Conservation (phyloP, 2,329 filamentous ascomycete species). For the Didymella sp. region DNA sequence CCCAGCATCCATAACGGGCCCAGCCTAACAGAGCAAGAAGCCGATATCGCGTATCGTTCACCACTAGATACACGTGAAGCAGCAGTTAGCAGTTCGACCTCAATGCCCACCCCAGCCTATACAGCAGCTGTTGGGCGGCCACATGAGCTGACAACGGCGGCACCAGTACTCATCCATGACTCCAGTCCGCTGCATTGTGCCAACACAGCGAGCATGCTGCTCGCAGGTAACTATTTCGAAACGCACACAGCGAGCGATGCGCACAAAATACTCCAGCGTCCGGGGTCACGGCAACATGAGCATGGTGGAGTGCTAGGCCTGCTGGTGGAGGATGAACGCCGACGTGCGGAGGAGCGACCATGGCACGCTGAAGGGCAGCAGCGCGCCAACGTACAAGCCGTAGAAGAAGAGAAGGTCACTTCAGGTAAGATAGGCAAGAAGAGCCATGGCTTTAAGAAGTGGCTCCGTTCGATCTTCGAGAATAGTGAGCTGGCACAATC, state of each 20-base stretch:
- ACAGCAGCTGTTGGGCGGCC: neutral
- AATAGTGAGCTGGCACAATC: neutral
- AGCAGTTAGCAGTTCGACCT: neutral
- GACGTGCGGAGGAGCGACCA: neutral
- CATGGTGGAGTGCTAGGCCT: neutral
- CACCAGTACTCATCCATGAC: neutral
- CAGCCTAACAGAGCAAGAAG: neutral
- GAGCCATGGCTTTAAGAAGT: neutral
- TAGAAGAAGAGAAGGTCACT: neutral
- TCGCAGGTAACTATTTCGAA: neutral
- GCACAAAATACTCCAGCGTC: neutral
- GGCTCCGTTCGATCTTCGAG: neutral
- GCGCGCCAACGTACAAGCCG: neutral
- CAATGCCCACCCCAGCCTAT: neutral
- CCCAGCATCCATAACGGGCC: neutral
- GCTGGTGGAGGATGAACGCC: neutral
- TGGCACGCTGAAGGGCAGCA: neutral
- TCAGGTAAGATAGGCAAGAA: neutral
- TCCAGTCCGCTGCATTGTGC: neutral
- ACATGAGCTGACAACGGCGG: neutral
- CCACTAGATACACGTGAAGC: neutral
- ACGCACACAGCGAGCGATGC: neutral
- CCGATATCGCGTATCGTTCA: neutral
- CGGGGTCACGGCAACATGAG: neutral
- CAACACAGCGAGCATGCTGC: neutral